These are phyloP conservation scores for Colletotrichum incanum DNA, from an alignment of 2,329 filamentous ascomycete species.

Conservation along the genomic window DNA sequence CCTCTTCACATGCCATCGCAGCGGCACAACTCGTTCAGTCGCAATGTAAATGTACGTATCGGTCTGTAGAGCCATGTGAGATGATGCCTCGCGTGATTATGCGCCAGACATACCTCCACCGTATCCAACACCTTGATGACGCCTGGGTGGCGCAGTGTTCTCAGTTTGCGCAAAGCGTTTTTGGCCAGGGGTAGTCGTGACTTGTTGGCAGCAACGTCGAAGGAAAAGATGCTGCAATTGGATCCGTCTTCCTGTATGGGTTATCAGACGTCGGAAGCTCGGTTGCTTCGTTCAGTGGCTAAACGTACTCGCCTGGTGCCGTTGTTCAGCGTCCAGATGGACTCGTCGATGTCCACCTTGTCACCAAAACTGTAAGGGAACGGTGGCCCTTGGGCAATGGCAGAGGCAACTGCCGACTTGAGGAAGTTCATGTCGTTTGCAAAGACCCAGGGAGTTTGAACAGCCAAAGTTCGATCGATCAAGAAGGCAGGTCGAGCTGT, in stretches of 20 bases:
- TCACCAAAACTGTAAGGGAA: conserved; percentile 96
- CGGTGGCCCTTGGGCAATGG: conserved; percentile 93
- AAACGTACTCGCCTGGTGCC: conserved; percentile 85
- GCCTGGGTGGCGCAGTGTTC: conserved; percentile 93
- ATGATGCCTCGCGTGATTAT: conserved; percentile 43
- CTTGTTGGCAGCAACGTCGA: conserved; percentile 88
- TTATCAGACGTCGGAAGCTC: conserved; percentile 8
- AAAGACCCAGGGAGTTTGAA: not conserved
- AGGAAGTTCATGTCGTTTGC: conserved; percentile 86
- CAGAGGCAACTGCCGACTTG: conserved; percentile 96
- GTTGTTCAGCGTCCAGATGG: conserved; percentile 97
- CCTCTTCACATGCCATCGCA: conserved; percentile 91
- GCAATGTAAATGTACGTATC: conserved; percentile 97
- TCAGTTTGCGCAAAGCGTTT: conserved; percentile 94
- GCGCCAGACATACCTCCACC: conserved; percentile 76
- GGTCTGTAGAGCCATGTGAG: conserved; percentile 69
- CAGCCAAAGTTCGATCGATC: conserved; percentile 4
- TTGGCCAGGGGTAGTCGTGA: conserved; percentile 87
- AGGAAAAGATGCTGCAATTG: conserved; percentile 96
- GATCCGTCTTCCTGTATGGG: conserved; percentile 87
- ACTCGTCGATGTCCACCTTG: conserved; percentile 90
- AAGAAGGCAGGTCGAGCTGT: conserved; percentile 6
- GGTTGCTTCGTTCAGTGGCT: not conserved
- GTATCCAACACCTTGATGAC: conserved; percentile 96
- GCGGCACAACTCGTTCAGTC: conserved; percentile 88